These are phyloP conservation scores for Canna indica DNA, from an alignment of 176 grass and related monocot genomes.

Conservation along the genomic window DNA sequence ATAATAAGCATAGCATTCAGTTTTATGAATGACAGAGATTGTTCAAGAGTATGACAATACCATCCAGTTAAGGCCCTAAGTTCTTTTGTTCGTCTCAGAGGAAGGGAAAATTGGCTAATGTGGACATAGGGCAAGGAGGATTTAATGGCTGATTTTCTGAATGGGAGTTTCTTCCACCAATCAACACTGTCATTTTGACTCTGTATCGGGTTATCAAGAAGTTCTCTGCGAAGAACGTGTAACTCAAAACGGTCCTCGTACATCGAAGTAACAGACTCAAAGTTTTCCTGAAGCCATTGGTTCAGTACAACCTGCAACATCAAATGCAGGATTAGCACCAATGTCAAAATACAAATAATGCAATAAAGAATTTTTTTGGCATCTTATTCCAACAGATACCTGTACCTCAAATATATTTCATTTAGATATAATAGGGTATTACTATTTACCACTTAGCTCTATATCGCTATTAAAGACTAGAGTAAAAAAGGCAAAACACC, in stretches of 20 bases:
- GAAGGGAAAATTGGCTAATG: slow-evolving; percentile 71
- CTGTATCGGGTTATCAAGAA: slow-evolving; percentile 26
- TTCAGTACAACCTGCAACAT: slow-evolving; percentile 73
- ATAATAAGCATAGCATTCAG: background rate
- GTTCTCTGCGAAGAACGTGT: slow-evolving; percentile 51
- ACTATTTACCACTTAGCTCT: too few relatives aligned
- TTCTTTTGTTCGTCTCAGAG: slow-evolving; percentile 76
- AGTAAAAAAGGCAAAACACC: background rate
- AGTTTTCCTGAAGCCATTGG: slow-evolving; percentile 78
- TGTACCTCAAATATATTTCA: background rate
- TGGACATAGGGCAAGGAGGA: slow-evolving; percentile 36
- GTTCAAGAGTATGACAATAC: slow-evolving; percentile 22
- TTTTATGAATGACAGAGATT: slow-evolving; percentile 1
- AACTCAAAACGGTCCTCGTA: slow-evolving; percentile 82
- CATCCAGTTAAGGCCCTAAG: slow-evolving; percentile 78
- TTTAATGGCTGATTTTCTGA: slow-evolving; percentile 29
- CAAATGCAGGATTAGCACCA: slow-evolving; percentile 8
- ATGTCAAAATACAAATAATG: background rate
- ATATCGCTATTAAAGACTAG: background rate
- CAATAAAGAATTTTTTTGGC: background rate
- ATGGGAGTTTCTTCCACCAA: slow-evolving; percentile 55
- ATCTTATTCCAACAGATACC: background rate
- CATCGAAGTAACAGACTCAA: slow-evolving; percentile 74
- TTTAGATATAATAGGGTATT: too few relatives aligned
- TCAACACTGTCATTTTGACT: slow-evolving; percentile 25